Conservation (phyloP, 805 yeast species). For the Starmerella floricola region DNA sequence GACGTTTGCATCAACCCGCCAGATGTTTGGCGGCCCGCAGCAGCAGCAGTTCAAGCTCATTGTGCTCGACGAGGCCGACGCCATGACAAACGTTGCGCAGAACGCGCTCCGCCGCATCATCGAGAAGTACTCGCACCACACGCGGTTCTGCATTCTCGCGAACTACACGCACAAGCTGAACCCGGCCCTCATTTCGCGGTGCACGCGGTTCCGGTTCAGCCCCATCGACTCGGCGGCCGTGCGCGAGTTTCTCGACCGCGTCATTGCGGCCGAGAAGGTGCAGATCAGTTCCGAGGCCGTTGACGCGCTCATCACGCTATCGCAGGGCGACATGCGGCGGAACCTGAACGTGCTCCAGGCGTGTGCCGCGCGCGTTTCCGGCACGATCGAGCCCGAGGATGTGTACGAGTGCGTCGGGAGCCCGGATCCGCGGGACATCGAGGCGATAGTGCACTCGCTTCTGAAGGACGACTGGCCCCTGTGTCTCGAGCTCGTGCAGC, state of each 20-base stretch:
- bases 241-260: conserved; percentile 51
- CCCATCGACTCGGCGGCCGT: conserved; percentile 66
- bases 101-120: conserved; percentile 87
- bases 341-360: conserved; percentile 91
- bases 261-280: conserved; percentile 56
- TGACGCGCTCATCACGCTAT: conserved; percentile 51
- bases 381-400: conserved; percentile 56
- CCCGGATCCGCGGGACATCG: conserved; percentile 79
- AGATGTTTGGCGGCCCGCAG: conserved; percentile 45
- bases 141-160: conserved; percentile 91
- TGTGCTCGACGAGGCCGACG: conserved; percentile 92
- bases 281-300: conserved; percentile 48
- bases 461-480: conserved; percentile 82
- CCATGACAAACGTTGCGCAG: conserved; percentile 96
- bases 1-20: conserved; percentile 91
- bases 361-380: conserved; percentile 61
- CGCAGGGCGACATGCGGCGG: conserved; percentile 95
- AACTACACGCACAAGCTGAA: conserved; percentile 91
- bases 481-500: conserved; percentile 52
- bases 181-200: conserved; percentile 87
- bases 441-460: conserved; percentile 60
- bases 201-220: conserved; percentile 86
- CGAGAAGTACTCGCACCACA: conserved; percentile 85
- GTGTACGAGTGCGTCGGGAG: conserved; percentile 93
- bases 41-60: conserved; percentile 73